phyloP scores from a whole-genome alignment of 805 yeast species.

The Kuraishia cidri region DNA sequence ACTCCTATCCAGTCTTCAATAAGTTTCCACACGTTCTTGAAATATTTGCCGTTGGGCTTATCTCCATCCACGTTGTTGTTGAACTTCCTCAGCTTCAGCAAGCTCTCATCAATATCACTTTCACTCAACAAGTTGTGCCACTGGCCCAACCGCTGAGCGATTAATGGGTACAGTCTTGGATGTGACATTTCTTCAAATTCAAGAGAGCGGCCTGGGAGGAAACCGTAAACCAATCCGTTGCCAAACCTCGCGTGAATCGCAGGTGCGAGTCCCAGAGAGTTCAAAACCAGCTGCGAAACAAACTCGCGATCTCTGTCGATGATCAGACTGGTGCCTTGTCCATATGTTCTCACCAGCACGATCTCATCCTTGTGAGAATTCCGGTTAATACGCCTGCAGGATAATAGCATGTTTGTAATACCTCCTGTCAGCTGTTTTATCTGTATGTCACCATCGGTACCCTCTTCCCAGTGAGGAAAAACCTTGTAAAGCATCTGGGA shows the following conservation, averaged over 20 bases:
- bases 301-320: conserved; percentile 71
- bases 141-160: conserved; percentile 60
- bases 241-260: conserved; percentile 57
- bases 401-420: conserved; percentile 51
- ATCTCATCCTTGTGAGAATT: conserved; percentile 17
- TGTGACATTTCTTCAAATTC: conserved; percentile 43
- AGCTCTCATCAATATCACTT: conserved; percentile 36
- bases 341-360: conserved; percentile 62
- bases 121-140: conserved; percentile 52
- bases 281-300: conserved; percentile 57
- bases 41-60: conserved; percentile 15
- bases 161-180: conserved; percentile 38
- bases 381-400: conserved; percentile 23
- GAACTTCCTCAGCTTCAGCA: conserved; percentile 25
- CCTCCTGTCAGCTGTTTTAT: conserved; percentile 49
- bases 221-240: conserved; percentile 70
- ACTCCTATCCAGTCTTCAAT: conserved; percentile 54
- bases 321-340: conserved; percentile 62
- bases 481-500: conserved; percentile 28
- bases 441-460: conserved; percentile 17
- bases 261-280: conserved; percentile 57
- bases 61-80: conserved; percentile 9
- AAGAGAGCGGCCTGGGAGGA: conserved; percentile 53
- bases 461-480: conserved; percentile 27
- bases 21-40: conserved; percentile 49